Percentiles rank a stretch among this genome's conserved stretches.
phyloP scores from a whole-genome alignment of 2,329 filamentous ascomycete species.

The Aspergillus bombycis region DNA sequence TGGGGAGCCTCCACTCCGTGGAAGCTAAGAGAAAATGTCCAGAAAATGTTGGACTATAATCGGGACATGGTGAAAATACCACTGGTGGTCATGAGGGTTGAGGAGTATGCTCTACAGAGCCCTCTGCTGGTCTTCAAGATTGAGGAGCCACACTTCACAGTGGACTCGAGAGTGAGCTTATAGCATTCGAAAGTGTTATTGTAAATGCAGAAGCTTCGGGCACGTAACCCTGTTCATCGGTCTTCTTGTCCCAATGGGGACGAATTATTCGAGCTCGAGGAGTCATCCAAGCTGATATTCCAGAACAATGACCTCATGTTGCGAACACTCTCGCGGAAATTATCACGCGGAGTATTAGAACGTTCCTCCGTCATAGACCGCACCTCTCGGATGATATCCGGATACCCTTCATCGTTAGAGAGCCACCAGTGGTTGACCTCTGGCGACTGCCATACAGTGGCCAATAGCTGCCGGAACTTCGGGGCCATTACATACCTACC shows the following conservation, averaged over 20 bases:
- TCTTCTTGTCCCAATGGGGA: slow-evolving; percentile 19
- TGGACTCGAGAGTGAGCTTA: background rate
- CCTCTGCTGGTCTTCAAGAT: background rate
- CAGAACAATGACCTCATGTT: slow-evolving; percentile 76
- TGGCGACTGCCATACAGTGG: slow-evolving; percentile 71
- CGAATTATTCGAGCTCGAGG: slow-evolving; percentile 35
- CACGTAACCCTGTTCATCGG: background rate
- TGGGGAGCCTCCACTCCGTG: background rate
- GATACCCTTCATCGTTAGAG: slow-evolving; percentile 76
- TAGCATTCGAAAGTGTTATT: background rate
- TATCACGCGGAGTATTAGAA: slow-evolving; percentile 58
- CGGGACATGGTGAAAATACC: background rate
- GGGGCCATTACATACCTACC: slow-evolving; percentile 80
- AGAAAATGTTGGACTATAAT: background rate
- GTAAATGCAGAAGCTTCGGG: background rate
- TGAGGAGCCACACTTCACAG: background rate
- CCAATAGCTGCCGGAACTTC: slow-evolving; percentile 73
- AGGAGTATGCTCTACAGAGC: background rate
- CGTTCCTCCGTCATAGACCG: slow-evolving; percentile 81
- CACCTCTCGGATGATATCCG: slow-evolving; percentile 72
- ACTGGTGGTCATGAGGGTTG: background rate
- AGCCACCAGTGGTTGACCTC: slow-evolving; percentile 86
- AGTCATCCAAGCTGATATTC: slow-evolving; percentile 59
- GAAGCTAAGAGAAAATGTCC: background rate
- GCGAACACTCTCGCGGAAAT: slow-evolving; percentile 65